Conservation (phyloP, 495 filamentous ascomycete species). For the Acidiella bohemica region DNA sequence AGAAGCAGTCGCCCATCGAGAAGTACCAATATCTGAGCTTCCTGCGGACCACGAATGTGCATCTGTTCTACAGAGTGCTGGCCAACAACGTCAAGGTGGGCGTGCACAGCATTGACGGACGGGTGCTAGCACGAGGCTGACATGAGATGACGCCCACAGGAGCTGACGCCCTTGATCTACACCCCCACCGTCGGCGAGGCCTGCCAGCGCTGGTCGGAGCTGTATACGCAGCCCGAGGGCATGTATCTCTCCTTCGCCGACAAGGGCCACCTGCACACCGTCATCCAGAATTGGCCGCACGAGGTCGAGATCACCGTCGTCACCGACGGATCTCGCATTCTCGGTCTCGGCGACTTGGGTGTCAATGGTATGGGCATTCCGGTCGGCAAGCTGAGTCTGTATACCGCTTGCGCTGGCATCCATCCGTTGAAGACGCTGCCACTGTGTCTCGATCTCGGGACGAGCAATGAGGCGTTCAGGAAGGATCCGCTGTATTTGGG, state of each 20-base stretch:
- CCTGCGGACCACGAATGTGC: conserved; percentile 75
- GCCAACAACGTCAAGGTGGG: conserved; percentile 73
- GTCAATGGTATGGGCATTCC: conserved; percentile 98
- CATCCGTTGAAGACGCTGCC: conserved; percentile 83
- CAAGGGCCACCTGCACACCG: conserved; percentile 63
- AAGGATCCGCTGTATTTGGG: conserved; percentile 93
- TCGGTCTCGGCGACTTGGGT: conserved; percentile 89
- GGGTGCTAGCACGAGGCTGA: too few relatives aligned
- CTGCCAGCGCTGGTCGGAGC: conserved; percentile 85
- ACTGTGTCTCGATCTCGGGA: conserved; percentile 82
- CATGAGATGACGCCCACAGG: too few relatives aligned
- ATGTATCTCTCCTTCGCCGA: conserved; percentile 89
- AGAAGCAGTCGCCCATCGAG: conserved; percentile 70
- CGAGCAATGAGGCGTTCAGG: conserved; percentile 73
- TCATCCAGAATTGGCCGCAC: conserved; percentile 83
- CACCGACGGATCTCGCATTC: conserved; percentile 91
- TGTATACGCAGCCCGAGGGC: conserved; percentile 92
- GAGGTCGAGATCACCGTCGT: conserved; percentile 93
- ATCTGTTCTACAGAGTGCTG: conserved; percentile 89
- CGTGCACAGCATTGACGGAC: too few relatives aligned
- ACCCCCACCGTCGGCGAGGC: conserved; percentile 96
- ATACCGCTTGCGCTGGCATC: conserved; percentile 94
- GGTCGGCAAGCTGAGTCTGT: conserved; percentile 81
- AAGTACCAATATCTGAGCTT: conserved; percentile 88
- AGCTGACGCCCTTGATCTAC: conserved; percentile 90